Evolutionary conservation across 768 basidiomycete species (phyloP).

Genomic region (Macrolepiota fuliginosa): DNA sequence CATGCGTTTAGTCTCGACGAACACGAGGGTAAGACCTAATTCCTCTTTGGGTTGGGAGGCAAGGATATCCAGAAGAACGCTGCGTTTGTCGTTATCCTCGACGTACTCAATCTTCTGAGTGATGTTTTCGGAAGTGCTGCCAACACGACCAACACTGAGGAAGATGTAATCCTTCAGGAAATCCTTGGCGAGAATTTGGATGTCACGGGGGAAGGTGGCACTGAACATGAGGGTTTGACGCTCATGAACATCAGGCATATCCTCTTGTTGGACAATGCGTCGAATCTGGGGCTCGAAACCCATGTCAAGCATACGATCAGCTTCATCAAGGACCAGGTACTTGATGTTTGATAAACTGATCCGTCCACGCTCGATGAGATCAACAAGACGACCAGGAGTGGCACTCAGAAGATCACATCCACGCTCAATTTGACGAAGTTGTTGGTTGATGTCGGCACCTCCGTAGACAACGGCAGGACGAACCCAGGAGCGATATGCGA

Average conservation of each 20-base stretch:
- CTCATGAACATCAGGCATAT: conserved; percentile 91
- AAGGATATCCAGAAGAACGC: conserved; percentile 92
- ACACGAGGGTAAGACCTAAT: conserved; percentile 85
- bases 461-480: conserved; percentile 98
- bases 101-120: conserved; percentile 99
- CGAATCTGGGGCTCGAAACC: conserved; percentile 99
- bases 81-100: conserved; percentile 95
- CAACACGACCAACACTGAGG: conserved; percentile 97
- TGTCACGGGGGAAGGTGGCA: conserved; percentile 98
- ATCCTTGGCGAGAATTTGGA: conserved; percentile 93
- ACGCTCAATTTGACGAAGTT: conserved; percentile 91
- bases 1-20: conserved; percentile 99
- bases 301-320: conserved; percentile 99
- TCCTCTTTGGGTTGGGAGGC: conserved; percentile 66
- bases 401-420: conserved; percentile 97
- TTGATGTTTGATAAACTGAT: conserved; percentile 96
- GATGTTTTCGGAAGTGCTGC: conserved; percentile 98
- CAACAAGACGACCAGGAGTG: conserved; percentile 96
- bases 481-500: conserved; percentile 99
- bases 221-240: conserved; percentile 99
- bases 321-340: conserved; percentile 98
- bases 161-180: conserved; percentile 99
- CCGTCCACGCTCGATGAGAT: conserved; percentile 95
- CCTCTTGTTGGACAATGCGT: conserved; percentile 95
- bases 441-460: conserved; percentile 96